These are phyloP conservation scores for Dactylellina drechsleri DNA, from an alignment of 2,329 filamentous ascomycete genomes.

Conservation along the genomic window DNA sequence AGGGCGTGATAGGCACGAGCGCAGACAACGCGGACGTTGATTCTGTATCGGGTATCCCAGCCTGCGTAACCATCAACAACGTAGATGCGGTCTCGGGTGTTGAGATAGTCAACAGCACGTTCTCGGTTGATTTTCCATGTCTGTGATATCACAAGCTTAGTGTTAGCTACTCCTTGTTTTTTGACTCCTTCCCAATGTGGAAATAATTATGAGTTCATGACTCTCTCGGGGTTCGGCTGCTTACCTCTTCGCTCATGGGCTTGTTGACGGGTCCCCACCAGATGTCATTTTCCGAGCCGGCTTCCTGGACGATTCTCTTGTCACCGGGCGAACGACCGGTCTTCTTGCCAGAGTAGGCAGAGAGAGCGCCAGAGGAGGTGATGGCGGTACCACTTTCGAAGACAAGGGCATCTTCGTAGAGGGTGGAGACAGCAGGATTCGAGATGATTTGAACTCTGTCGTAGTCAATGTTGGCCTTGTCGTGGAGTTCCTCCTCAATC, in stretches of 20 bases:
- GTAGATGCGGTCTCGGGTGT: slow-evolving; percentile 98
- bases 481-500: slow-evolving; percentile 95
- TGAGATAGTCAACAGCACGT: slow-evolving; percentile 98
- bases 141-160: slow-evolving; percentile 64
- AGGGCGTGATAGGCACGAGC: slow-evolving; percentile 98
- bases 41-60: slow-evolving; percentile 98
- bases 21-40: slow-evolving; percentile 96
- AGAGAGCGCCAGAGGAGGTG: slow-evolving; percentile 92
- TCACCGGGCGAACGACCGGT: slow-evolving; percentile 95
- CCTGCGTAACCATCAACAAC: slow-evolving; percentile 96
- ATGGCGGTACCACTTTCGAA: slow-evolving; percentile 98
- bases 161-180: slow-evolving; percentile 24
- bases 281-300: slow-evolving; percentile 85
- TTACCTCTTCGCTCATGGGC: slow-evolving; percentile 96
- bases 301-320: slow-evolving; percentile 96
- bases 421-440: slow-evolving; percentile 92
- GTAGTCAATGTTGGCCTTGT: slow-evolving; percentile 98
- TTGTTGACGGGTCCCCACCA: slow-evolving; percentile 99
- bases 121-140: slow-evolving; percentile 99
- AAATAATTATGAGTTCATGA: slow-evolving; percentile 25
- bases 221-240: slow-evolving; percentile 60
- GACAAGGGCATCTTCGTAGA: slow-evolving; percentile 98
- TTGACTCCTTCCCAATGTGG: slow-evolving; percentile 15
- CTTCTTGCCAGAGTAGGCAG: slow-evolving; percentile 97
- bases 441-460: slow-evolving; percentile 94